phyloP scores from a whole-genome alignment of 1,284 basidiomycete genomes.

The Puccinia coronata region DNA sequence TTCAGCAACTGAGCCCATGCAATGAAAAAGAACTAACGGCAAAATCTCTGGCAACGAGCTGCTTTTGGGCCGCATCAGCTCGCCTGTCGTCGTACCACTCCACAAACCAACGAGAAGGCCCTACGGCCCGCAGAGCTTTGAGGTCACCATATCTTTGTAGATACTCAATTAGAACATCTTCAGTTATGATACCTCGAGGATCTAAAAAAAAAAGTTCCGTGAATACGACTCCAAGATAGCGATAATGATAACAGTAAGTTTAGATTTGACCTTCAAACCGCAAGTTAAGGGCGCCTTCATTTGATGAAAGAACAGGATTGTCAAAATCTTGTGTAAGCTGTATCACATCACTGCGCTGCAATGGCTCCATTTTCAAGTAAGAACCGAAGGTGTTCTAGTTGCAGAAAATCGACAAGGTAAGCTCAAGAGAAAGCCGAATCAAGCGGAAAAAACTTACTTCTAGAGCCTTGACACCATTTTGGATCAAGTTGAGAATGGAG shows the following conservation, averaged over 20 bases:
- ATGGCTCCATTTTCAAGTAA: constrained; percentile 44
- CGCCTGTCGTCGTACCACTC: constrained; percentile 47
- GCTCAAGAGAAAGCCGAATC: not conserved
- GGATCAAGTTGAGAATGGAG: constrained; percentile 28
- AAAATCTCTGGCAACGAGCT: constrained; percentile 40
- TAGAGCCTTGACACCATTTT: constrained; percentile 31
- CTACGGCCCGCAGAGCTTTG: constrained; percentile 31
- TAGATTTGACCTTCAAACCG: constrained; percentile 40
- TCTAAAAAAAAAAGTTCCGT: not conserved
- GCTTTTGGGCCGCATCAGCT: constrained; percentile 37
- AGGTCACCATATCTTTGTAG: constrained; percentile 42
- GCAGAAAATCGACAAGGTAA: not conserved
- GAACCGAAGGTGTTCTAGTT: constrained; percentile 31
- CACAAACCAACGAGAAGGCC: constrained; percentile 29
- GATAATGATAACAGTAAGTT: not conserved
- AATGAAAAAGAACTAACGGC: constrained; percentile 20
- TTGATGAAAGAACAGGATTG: constrained; percentile 42
- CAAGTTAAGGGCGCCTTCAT: constrained; percentile 38
- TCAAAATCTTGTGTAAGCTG: constrained; percentile 47
- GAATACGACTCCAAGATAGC: no score
- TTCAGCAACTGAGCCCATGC: not conserved
- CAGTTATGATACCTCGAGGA: constrained; percentile 44
- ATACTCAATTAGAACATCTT: constrained; percentile 44
- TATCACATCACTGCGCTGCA: constrained; percentile 39
- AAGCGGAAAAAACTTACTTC: constrained; percentile 17